phyloP scores from a whole-genome alignment of 2,329 filamentous ascomycete species.

The Cadophora luteo-olivacea region DNA sequence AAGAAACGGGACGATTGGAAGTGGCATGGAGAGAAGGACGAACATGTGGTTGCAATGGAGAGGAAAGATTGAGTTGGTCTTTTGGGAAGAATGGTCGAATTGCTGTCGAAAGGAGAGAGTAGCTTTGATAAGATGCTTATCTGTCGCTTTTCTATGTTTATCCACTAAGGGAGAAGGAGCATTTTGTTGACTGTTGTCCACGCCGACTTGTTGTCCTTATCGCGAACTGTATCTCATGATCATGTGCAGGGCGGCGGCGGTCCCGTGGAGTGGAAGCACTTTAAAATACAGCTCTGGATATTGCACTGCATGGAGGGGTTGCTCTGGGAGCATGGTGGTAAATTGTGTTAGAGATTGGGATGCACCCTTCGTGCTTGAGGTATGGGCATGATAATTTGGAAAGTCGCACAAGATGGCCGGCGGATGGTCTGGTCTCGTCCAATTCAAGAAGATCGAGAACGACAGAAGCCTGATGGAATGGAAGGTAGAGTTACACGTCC shows the following conservation, averaged over 20 bases:
- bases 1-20: too few species aligned
- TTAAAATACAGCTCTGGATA: not conserved
- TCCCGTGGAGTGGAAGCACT: not conserved
- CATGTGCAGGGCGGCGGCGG: not conserved
- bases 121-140: too few species aligned
- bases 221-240: not conserved
- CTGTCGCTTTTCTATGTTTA: too few species aligned
- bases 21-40: too few species aligned
- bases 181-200: not conserved
- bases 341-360: not conserved
- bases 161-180: too few species aligned
- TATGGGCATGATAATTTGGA: not conserved
- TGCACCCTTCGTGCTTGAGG: not conserved
- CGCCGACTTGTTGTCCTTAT: not conserved
- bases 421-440: slow-evolving; percentile 1
- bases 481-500: not conserved
- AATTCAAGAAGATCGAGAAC: not conserved
- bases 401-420: not conserved
- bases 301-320: not conserved
- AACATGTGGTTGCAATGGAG: too few species aligned
- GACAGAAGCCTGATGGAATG: too few species aligned
- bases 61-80: too few species aligned
- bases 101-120: too few species aligned
- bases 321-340: not conserved
- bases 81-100: too few species aligned